These are phyloP conservation scores for Colletotrichum zoysiae DNA, from an alignment of 2,329 filamentous ascomycete genomes.

Conservation along the genomic window DNA sequence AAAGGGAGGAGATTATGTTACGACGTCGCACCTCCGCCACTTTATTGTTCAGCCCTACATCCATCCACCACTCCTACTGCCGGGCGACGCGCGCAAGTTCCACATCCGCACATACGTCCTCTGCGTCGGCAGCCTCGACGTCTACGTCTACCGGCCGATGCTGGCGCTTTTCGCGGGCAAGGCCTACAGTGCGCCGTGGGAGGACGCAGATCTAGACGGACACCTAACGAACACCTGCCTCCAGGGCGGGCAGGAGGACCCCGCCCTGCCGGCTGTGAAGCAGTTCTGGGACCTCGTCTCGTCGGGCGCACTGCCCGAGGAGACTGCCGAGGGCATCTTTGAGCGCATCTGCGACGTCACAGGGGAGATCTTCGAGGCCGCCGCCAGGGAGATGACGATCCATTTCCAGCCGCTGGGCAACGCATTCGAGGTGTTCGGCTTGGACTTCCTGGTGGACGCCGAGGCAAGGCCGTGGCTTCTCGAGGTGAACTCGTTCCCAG, in stretches of 20 bases:
- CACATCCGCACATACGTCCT: constrained; percentile 95
- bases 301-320: constrained; percentile 44
- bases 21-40: constrained; percentile 91
- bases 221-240: constrained; percentile 98
- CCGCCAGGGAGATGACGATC: constrained; percentile 83
- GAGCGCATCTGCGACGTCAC: constrained; percentile 80
- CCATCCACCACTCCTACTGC: constrained; percentile 83
- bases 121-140: constrained; percentile 79
- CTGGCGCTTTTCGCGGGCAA: constrained; percentile 90
- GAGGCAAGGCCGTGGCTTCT: constrained; percentile 78
- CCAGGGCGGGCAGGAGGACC: constrained; percentile 66
- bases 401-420: constrained; percentile 93
- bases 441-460: constrained; percentile 88
- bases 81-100: constrained; percentile 82
- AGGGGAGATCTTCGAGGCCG: constrained; percentile 86
- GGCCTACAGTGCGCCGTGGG: constrained; percentile 76
- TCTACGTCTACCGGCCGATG: constrained; percentile 92
- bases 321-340: constrained; percentile 74
- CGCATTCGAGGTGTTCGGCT: constrained; percentile 90
- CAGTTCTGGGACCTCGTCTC: constrained; percentile 77
- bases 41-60: constrained; percentile 98
- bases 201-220: constrained; percentile 68
- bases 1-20: constrained; percentile 68
- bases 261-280: constrained; percentile 72
- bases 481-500: constrained; percentile 96